Evolutionary conservation across 345 rosid genomes (phyloP).

Genomic region (Excoecaria agallocha): DNA sequence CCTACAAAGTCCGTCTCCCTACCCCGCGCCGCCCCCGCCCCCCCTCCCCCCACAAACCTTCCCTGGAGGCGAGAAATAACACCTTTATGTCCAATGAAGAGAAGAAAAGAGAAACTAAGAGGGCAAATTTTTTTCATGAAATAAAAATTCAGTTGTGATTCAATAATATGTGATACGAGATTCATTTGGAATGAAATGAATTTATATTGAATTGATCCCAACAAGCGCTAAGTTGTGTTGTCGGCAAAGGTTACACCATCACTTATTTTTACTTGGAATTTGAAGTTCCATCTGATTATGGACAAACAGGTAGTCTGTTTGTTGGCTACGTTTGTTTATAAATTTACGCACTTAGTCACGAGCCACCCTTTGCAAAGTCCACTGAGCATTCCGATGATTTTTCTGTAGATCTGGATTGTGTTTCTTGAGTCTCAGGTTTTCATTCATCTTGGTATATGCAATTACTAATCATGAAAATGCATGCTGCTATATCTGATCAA

Average conservation of each 20-base stretch:
- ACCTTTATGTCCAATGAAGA: too few relatives aligned
- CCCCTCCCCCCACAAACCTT: too few relatives aligned
- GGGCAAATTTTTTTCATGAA: not conserved
- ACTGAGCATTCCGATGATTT: too few relatives aligned
- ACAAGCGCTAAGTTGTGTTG: too few relatives aligned
- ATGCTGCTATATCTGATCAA: constrained; percentile 18
- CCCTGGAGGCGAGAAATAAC: too few relatives aligned
- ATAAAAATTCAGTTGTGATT: not conserved
- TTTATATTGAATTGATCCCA: too few relatives aligned
- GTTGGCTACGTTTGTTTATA: not conserved
- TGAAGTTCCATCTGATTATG: not conserved
- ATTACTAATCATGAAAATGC: not conserved
- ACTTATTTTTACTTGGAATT: not conserved
- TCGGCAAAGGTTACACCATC: not conserved
- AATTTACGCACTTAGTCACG: not conserved
- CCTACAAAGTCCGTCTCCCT: too few relatives aligned
- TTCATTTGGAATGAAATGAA: too few relatives aligned
- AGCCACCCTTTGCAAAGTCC: not conserved
- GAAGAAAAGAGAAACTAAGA: too few relatives aligned
- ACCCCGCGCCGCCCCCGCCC: too few relatives aligned
- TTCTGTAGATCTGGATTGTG: too few relatives aligned
- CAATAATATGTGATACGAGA: too few relatives aligned
- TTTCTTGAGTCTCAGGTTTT: not conserved
- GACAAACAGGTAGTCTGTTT: not conserved
- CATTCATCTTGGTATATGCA: not conserved